phyloP scores from a whole-genome alignment of 2,329 filamentous ascomycete genomes.

The Phialophora chinensis region DNA sequence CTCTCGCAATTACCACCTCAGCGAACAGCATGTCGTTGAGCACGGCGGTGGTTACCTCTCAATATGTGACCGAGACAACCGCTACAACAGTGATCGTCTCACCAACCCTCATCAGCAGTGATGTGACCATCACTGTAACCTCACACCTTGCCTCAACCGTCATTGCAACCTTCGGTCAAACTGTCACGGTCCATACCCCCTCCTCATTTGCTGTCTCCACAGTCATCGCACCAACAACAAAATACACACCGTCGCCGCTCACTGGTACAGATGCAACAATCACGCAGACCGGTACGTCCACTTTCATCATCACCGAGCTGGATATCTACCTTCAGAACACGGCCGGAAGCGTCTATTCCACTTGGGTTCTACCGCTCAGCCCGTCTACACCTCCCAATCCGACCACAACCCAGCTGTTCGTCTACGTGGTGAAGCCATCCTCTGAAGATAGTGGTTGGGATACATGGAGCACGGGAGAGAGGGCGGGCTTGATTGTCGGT shows the following conservation, averaged over 20 bases:
- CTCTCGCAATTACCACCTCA: neutral
- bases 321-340: constrained; percentile 34
- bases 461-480: constrained; percentile 40
- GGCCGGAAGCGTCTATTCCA: constrained; percentile 31
- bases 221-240: constrained; percentile 18
- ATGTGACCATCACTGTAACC: constrained; percentile 26
- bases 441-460: constrained; percentile 36
- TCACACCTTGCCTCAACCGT: constrained; percentile 28
- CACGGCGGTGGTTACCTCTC: neutral
- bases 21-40: neutral
- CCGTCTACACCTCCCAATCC: neutral
- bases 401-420: constrained; percentile 13
- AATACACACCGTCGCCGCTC: constrained; percentile 24
- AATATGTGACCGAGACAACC: constrained; percentile 18
- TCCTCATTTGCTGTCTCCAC: constrained; percentile 11
- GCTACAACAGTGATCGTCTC: constrained; percentile 16
- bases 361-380: constrained; percentile 27
- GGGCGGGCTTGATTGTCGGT: constrained; percentile 42
- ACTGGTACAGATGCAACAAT: constrained; percentile 8
- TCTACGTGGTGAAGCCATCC: constrained; percentile 28
- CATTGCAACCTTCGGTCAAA: constrained; percentile 28
- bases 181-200: constrained; percentile 28
- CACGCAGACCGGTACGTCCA: constrained; percentile 21
- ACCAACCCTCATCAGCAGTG: constrained; percentile 21
- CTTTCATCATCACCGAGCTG: constrained; percentile 34